phyloP scores from a whole-genome alignment of 169 alveolate genomes.

The Plasmodium cynomolgi region DNA sequence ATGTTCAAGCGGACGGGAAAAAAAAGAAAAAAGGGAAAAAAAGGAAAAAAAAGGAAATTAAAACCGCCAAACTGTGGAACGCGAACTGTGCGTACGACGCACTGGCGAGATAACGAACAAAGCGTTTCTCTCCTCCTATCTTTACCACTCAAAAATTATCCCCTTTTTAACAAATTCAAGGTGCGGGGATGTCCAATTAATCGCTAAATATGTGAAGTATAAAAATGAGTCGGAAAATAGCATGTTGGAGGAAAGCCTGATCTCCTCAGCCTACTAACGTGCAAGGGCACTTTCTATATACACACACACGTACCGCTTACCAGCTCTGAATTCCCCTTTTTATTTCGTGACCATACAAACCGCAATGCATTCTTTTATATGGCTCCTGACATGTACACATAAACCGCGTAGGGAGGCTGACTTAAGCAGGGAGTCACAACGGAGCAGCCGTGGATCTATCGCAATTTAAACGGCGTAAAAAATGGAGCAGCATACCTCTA shows the following conservation, averaged over 20 bases:
- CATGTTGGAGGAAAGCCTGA: not conserved
- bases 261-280: not conserved
- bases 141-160: not conserved
- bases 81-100: not conserved
- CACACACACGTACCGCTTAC: not conserved
- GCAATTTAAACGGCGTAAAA: not conserved
- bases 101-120: not conserved
- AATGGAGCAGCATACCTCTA: not conserved
- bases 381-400: not conserved
- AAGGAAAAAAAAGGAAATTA: not conserved
- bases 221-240: not conserved
- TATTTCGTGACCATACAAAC: not conserved
- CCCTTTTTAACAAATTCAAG: not conserved
- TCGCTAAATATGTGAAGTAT: not conserved
- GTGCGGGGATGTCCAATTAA: not conserved
- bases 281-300: not conserved
- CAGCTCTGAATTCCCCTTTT: not conserved
- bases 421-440: not conserved
- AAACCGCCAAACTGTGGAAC: not conserved
- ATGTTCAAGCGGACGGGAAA: not conserved
- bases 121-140: not conserved
- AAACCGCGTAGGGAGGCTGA: not conserved
- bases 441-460: not conserved
- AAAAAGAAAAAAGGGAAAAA: not conserved
- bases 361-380: not conserved